A percentile compares a stretch with the other conserved stretches of the same genome.
phyloP scores from a whole-genome alignment of 352 stramenopile species.

The Pythium monospermum region DNA sequence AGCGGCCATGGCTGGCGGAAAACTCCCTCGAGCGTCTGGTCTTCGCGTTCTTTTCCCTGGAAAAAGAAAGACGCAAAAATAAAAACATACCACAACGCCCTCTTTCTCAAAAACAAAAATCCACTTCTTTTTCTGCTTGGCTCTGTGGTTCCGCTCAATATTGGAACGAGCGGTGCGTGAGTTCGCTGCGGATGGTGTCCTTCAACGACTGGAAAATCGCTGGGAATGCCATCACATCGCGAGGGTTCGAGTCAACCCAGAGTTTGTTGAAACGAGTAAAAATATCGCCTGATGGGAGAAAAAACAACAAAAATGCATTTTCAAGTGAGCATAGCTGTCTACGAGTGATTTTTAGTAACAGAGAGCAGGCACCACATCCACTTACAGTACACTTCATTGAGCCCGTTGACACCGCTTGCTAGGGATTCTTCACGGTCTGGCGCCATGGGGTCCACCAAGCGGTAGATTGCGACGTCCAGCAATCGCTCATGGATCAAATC shows the following conservation, averaged over 20 bases:
- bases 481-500: constrained; percentile 71
- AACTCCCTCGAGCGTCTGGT: no score
- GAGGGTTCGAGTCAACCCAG: constrained; percentile 77
- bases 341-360: no score
- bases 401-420: constrained; percentile 30
- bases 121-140: no score
- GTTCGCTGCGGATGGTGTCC: constrained; percentile 49
- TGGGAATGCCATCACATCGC: constrained; percentile 83
- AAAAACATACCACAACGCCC: no score
- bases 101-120: no score
- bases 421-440: constrained; percentile 25
- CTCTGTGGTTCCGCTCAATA: constrained; percentile 45
- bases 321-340: neutral
- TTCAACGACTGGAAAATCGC: constrained; percentile 81
- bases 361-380: constrained; percentile 1
- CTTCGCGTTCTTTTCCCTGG: no score
- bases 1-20: no score
- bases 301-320: neutral
- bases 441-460: constrained; percentile 15
- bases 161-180: constrained; percentile 51
- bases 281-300: constrained; percentile 37
- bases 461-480: constrained; percentile 72
- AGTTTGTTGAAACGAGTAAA: constrained; percentile 83
- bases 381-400: constrained; percentile 80
- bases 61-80: no score